Percentiles rank a stretch among this genome's conserved stretches.
Evolutionary conservation across 768 basidiomycete species (phyloP).

Genomic region (Boletus vinaceobasis): DNA sequence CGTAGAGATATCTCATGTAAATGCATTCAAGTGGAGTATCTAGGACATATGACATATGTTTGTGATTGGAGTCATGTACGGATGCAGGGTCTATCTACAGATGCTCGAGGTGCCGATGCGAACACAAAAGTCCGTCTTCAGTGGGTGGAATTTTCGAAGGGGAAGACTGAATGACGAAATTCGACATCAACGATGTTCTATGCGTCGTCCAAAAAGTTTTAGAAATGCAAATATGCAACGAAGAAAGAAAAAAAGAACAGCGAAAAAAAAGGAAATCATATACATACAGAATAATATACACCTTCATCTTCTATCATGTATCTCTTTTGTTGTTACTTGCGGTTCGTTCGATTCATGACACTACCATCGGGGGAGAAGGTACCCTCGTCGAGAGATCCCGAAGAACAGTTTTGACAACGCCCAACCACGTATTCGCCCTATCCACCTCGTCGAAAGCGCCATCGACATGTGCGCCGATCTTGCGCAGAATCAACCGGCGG

Average conservation of each 20-base stretch:
- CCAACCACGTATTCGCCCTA: conserved; percentile 54
- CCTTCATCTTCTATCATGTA: neutral
- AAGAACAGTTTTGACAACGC: conserved; percentile 61
- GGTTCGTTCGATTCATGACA: conserved; percentile 12
- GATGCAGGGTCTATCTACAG: conserved; percentile 18
- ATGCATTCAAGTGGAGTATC: conserved; percentile 10
- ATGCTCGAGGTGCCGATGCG: conserved; percentile 11
- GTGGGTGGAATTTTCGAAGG: neutral
- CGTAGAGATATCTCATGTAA: neutral
- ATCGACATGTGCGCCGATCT: conserved; percentile 54
- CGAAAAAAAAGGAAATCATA: conserved; percentile 13
- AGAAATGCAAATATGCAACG: conserved; percentile 10
- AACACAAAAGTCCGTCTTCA: neutral
- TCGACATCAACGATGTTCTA: neutral
- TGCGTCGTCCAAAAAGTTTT: neutral
- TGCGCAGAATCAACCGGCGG: conserved; percentile 61
- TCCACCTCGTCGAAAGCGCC: conserved; percentile 66
- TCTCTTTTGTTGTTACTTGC: neutral
- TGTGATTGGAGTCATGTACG: conserved; percentile 8
- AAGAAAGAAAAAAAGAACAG: neutral
- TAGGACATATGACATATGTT: neutral
- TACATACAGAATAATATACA: conserved; percentile 36
- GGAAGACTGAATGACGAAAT: conserved; percentile 5
- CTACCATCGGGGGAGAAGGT: conserved; percentile 1
- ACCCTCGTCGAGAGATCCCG: conserved; percentile 44